Conservation (phyloP, 179 eudicot genomes). For the Carnegiea gigantea region DNA sequence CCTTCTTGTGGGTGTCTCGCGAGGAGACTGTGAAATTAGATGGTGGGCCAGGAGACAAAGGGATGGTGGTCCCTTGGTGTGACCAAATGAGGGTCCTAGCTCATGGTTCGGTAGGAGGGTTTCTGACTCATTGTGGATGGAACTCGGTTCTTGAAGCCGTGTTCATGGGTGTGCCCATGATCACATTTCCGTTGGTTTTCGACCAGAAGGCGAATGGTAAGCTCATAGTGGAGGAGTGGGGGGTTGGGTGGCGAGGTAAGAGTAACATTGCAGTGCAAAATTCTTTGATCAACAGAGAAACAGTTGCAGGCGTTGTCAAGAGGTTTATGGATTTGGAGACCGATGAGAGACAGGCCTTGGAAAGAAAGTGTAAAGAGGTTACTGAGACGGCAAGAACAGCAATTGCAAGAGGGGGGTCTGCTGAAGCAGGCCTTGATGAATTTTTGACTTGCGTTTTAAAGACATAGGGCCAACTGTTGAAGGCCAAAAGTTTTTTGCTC, state of each 20-base stretch:
- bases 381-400: slow-evolving; percentile 18
- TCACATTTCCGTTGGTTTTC: slow-evolving; percentile 30
- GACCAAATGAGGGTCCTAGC: slow-evolving; percentile 28
- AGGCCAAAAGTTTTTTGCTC: no score
- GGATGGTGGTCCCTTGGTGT: slow-evolving; percentile 26
- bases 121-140: slow-evolving; percentile 31
- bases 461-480: background rate
- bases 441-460: slow-evolving; percentile 20
- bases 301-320: background rate
- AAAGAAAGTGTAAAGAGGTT: slow-evolving; percentile 19
- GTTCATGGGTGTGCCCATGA: slow-evolving; percentile 25
- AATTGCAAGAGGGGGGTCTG: slow-evolving; percentile 20
- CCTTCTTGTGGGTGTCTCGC: slow-evolving; percentile 23
- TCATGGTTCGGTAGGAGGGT: slow-evolving; percentile 20
- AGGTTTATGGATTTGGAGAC: background rate
- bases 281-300: background rate
- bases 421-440: slow-evolving; percentile 22
- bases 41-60: slow-evolving; percentile 6
- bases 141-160: slow-evolving; percentile 15
- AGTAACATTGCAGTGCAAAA: background rate
- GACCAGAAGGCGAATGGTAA: slow-evolving; percentile 36
- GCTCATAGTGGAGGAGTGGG: slow-evolving; percentile 44
- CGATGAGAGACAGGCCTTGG: background rate
- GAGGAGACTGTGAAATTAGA: background rate
- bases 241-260: slow-evolving; percentile 32